These are phyloP conservation scores for barrel medic (Medicago truncatula) DNA, from an alignment of 306 rosid genomes.

Conservation along the genomic window DNA sequence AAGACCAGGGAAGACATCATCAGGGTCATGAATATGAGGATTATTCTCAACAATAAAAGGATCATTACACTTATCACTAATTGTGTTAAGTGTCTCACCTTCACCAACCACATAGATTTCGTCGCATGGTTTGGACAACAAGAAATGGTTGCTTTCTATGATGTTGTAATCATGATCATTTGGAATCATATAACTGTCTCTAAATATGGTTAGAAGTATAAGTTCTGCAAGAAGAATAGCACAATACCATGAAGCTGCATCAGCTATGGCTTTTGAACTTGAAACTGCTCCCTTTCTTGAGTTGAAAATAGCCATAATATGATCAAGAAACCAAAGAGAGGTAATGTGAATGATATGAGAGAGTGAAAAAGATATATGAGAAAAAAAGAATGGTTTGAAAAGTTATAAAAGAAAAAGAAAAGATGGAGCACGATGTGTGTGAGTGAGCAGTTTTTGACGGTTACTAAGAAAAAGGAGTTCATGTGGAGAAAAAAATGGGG, in stretches of 20 bases:
- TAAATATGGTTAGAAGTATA: conserved; percentile 30
- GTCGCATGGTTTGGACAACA: conserved; percentile 43
- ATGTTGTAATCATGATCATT: background rate
- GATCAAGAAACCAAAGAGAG: background rate
- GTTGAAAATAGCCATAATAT: conserved; percentile 36
- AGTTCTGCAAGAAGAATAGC: conserved; percentile 46
- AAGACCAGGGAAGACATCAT: conserved; percentile 52
- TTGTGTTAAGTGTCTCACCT: conserved; percentile 62
- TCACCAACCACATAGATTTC: conserved; percentile 65
- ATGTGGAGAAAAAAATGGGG: conserved; percentile 26
- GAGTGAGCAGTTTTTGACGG: conserved; percentile 43
- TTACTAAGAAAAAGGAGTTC: conserved; percentile 37
- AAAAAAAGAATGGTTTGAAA: conserved; percentile 30
- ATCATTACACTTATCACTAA: conserved; percentile 60
- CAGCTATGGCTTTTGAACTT: conserved; percentile 37
- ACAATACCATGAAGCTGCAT: conserved; percentile 58
- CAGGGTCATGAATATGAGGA: conserved; percentile 66
- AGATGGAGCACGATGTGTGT: background rate
- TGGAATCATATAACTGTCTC: conserved; percentile 11
- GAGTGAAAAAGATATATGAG: background rate
- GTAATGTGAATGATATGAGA: background rate
- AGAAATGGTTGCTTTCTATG: conserved; percentile 7
- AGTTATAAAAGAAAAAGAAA: conserved; percentile 8
- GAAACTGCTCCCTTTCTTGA: conserved; percentile 2
- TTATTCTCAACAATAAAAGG: conserved; percentile 64